Base-by-base conservation (phyloP, 169 alveolate genomes). In the Eimeria acervulina region DNA sequence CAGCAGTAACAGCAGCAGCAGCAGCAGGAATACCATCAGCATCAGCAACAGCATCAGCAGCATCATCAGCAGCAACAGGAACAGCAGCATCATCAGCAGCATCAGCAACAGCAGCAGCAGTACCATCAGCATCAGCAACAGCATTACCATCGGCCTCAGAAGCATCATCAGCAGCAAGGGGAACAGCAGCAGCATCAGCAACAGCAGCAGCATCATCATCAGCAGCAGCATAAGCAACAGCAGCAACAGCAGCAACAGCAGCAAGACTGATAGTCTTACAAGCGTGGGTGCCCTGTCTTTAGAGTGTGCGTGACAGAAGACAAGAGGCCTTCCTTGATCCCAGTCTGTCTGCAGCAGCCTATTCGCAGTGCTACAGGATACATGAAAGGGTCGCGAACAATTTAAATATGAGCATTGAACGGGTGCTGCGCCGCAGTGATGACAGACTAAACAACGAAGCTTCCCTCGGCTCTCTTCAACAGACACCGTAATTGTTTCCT, bases 361-460 rank as follows among this genome's bases (percentile, higher is more conserved):
- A 33, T 61, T 40, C 8, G 95, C 95, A 17, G 95, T 90, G 38
- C 74, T 85, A 85, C 95, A 90, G 72, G 81, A 23, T 23, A 90
- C 28, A 70, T 90, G 95, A 52, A 31, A 90, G 26, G 95, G 51
- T 7, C 95, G 68, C 28, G 51, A 15, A 31, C 95, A 90, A 47
- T 36, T 40, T 0, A 44, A 42, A 33, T 90, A 85, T 52, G 63
- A 84, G 88, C 95, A 90, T 26, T 51, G 85, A n/a, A 59, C 74
- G 23, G 95, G 95, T 33, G 95, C 95, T 10, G 95, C 88, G 70
- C 95, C 95, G 28, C 76, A 78, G 70, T 47, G 70, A 85, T 68
- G 95, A 70, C 95, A 90, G 52, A 90, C 40, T 72, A 40, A 51
- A 28, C 95, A 90, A 12, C 95, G 87, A 5, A 90, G 74, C 4